Base-by-base conservation (phyloP, 257 asterid genomes). In the Thymus quinquecostatus region DNA sequence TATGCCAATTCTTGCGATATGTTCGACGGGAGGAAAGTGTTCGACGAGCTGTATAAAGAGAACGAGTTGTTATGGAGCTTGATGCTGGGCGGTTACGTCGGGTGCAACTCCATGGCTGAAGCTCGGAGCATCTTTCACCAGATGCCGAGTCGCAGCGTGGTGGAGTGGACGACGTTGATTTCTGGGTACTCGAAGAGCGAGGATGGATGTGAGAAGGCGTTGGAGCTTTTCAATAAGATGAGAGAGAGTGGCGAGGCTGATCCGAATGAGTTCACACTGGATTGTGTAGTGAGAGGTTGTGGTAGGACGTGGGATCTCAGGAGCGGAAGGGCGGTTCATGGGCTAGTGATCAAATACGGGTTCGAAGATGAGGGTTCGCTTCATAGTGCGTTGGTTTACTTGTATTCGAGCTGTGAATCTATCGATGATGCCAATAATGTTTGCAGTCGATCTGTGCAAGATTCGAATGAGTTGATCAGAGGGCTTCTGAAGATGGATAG, bases 201-300 rank as follows among this genome's bases (percentile, higher is more conserved):
- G 44, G 85, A 64, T n/a, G 87, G 81, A 29, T 83, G 87, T 66
- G 68, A 58, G 69, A 82, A 73, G 78, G 95, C 92, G 9, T 67
- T 92, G 75, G 83, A 87, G 86, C 32, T 88, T 78, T 90, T 90
- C 70, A 72, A 49, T 74, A 59, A 34, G 81, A 92, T 92, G 96
- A 73, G 82, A 68, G 77, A 71, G 67, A 66, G 50, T 68, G 59
- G 21, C 32, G 90, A 90, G 68, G 80, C 80, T 32, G 84, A 64
- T 43, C 96, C 92, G 5, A 92, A 92, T 71, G 98, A 92, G 84
- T 87, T 86, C 75, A 85, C 97, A 27, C 71, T 90, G 80, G 97
- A 88, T 82, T 78, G 92, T 51, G 75, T 77, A 27, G 62, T 87
- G 63, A 87, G 96, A 70, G 93, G 87, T 59, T 90, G 91, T 73